phyloP scores from a whole-genome alignment of 805 yeast genomes.

The Wickerhamomyces tratensis region DNA sequence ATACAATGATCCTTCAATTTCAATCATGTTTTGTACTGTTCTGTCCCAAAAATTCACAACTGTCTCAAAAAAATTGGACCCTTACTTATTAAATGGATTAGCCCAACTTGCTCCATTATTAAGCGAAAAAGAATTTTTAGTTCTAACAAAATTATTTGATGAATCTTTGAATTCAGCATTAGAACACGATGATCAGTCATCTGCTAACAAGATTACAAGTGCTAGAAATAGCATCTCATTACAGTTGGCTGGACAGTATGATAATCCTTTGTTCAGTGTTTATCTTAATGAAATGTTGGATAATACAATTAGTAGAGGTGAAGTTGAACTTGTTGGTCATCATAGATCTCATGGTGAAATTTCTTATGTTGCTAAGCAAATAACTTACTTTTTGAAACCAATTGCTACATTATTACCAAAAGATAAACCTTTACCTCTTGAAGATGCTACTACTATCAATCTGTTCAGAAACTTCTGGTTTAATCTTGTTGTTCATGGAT shows the following conservation, averaged over 20 bases:
- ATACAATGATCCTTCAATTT: conserved; percentile 63
- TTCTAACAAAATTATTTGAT: conserved; percentile 50
- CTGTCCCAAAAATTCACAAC: conserved; percentile 63
- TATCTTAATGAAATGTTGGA: conserved; percentile 61
- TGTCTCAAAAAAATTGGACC: conserved; percentile 42
- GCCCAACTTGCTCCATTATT: conserved; percentile 52
- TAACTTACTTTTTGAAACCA: conserved; percentile 55
- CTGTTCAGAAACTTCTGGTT: conserved; percentile 89
- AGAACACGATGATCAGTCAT: conserved; percentile 27
- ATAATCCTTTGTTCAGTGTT: conserved; percentile 38
- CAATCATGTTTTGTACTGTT: conserved; percentile 71
- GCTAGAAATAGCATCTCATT: conserved; percentile 40
- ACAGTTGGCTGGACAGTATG: conserved; percentile 15
- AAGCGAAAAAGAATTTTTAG: conserved; percentile 55
- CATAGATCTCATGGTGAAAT: conserved; percentile 74
- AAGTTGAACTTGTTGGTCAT: conserved; percentile 62
- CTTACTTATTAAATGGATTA: conserved; percentile 49
- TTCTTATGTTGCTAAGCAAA: conserved; percentile 60
- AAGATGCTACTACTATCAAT: conserved; percentile 37
- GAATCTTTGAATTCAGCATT: conserved; percentile 36
- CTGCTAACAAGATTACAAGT: conserved; percentile 31
- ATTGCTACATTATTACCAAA: conserved; percentile 68
- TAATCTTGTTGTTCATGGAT: conserved; percentile 88
- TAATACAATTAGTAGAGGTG: conserved; percentile 68
- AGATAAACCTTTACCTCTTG: conserved; percentile 30